A percentile compares a stretch with the other conserved stretches of the same genome.
phyloP scores from a whole-genome alignment of 1,284 basidiomycete genomes.

The Cutaneotrichosporon cyanovorans region DNA sequence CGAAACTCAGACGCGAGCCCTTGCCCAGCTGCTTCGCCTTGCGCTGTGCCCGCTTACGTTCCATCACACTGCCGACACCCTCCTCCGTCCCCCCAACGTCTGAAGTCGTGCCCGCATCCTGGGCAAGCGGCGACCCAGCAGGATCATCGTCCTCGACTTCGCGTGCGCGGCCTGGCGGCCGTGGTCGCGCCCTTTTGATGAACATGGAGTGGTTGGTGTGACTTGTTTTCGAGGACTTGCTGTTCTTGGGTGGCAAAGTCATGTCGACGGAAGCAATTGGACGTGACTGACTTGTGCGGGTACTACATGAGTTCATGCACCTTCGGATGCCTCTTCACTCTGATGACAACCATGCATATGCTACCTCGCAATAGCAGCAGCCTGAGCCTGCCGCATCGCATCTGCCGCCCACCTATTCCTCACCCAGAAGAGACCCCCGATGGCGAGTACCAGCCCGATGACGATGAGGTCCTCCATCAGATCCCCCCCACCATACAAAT shows the following conservation, averaged over 20 bases:
- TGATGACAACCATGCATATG: too few relatives aligned
- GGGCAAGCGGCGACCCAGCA: slow-evolving; percentile 24
- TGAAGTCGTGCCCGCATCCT: slow-evolving; percentile 23
- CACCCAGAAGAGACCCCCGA: slow-evolving; percentile 5
- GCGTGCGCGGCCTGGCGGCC: slow-evolving; percentile 31
- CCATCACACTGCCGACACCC: slow-evolving; percentile 32
- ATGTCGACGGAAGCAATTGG: too few relatives aligned
- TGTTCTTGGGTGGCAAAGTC: too few relatives aligned
- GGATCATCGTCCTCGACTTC: slow-evolving; percentile 29
- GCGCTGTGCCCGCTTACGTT: slow-evolving; percentile 38
- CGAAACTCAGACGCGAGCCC: slow-evolving; percentile 62
- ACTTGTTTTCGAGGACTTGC: too few relatives aligned
- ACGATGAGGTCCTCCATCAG: slow-evolving; percentile 30
- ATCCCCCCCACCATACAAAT: too few relatives aligned
- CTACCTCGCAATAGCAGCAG: too few relatives aligned
- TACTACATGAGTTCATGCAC: too few relatives aligned
- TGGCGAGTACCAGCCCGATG: slow-evolving; percentile 18
- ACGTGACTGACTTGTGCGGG: too few relatives aligned
- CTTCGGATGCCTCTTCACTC: too few relatives aligned
- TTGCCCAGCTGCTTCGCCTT: slow-evolving; percentile 21
- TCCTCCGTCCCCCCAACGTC: slow-evolving; percentile 15
- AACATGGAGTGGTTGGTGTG: slow-evolving; percentile 30
- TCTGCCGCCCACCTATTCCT: neutral
- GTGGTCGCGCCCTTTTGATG: slow-evolving; percentile 39
- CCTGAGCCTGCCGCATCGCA: too few relatives aligned